Base-by-base conservation (phyloP, 2,329 filamentous ascomycete genomes). In the Seiridium unicorne region DNA sequence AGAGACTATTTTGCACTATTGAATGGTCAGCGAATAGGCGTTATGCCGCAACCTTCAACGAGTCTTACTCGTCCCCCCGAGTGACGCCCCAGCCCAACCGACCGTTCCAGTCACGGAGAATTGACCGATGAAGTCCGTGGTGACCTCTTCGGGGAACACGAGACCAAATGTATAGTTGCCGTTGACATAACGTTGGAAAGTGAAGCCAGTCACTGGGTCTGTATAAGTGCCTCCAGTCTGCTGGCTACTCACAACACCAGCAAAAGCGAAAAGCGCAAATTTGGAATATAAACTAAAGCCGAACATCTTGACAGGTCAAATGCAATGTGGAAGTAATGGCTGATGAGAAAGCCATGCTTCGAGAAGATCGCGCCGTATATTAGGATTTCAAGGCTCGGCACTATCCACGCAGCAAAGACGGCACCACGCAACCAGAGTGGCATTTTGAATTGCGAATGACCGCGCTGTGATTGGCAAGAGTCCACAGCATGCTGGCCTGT, bases 111-210 rank as follows among this genome's bases (percentile, higher is more conserved):
- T 34, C n/a, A 57, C 44, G 3, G 55, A 57, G 35, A 57, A 57
- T 31, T 57, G 55, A 13, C 55, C 55, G n/a, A 57, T 57, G 26
- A 57, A 57, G 55, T 57, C 55, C 11, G 40, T 57, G 8, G 55
- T 57, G 44, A 57, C 42, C 4, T n/a, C 26, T 31, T 57, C 55
- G 11, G 55, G 44, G 31, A 57, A 42, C 18, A 35, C 44, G 5
- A 57, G 18, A 10, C 55, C 55, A 48, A 57, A 57, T 13, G 55
- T 46, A 11, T 57, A 57, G 32, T 48, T 31, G 3, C 55, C 55
- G 4, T 57, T 57, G 32, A 35, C 8, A 51, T 48, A 57, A 5
- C 55, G 55, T 34, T 34, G 35, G 31, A 57, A 57, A 9, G 55
- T 57, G 35, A 57, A 57, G 3, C 55, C 55, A 3, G 55, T 57